Evolutionary conservation across 2,329 filamentous ascomycete species (phyloP).

Genomic region (Huntiella omanensis): DNA sequence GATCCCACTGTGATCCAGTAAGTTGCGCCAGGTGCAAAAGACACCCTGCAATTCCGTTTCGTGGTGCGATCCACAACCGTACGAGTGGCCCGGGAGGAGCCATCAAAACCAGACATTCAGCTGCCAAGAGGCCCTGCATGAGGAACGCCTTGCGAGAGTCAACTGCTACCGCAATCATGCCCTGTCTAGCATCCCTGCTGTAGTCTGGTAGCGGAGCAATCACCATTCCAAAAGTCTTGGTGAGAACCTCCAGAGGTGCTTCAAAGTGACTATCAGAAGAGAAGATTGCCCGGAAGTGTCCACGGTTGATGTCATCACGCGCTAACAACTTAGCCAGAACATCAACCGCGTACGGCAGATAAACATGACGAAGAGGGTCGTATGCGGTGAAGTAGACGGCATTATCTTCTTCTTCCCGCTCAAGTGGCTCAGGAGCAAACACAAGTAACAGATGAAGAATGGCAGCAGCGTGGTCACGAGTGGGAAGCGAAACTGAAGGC

Average conservation of each 20-base stretch:
- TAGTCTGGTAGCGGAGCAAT: slow-evolving; percentile 69
- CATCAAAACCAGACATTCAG: slow-evolving; percentile 68
- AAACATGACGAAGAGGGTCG: slow-evolving; percentile 64
- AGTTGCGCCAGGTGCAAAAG: slow-evolving; percentile 58
- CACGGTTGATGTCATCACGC: slow-evolving; percentile 80
- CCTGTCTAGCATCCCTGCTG: slow-evolving; percentile 32
- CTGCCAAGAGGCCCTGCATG: slow-evolving; percentile 80
- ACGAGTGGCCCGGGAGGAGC: slow-evolving; percentile 55
- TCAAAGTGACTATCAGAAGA: slow-evolving; percentile 45
- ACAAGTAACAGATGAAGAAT: slow-evolving; percentile 77
- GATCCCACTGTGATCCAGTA: slow-evolving; percentile 45
- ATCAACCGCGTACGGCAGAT: slow-evolving; percentile 78
- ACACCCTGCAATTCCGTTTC: slow-evolving; percentile 67
- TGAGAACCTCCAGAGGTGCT: slow-evolving; percentile 61
- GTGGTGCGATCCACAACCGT: slow-evolving; percentile 61
- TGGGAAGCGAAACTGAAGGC: slow-evolving; percentile 60
- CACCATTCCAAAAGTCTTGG: slow-evolving; percentile 68
- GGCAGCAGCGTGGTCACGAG: slow-evolving; percentile 70
- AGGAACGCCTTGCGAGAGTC: slow-evolving; percentile 75
- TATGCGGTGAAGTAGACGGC: slow-evolving; percentile 59
- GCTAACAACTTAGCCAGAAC: slow-evolving; percentile 80
- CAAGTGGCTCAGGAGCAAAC: slow-evolving; percentile 66
- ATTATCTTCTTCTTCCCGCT: slow-evolving; percentile 34
- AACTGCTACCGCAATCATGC: slow-evolving; percentile 45
- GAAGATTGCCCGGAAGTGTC: slow-evolving; percentile 69